phyloP scores from a whole-genome alignment of 2,329 filamentous ascomycete genomes.

The Didymella keratinophila region DNA sequence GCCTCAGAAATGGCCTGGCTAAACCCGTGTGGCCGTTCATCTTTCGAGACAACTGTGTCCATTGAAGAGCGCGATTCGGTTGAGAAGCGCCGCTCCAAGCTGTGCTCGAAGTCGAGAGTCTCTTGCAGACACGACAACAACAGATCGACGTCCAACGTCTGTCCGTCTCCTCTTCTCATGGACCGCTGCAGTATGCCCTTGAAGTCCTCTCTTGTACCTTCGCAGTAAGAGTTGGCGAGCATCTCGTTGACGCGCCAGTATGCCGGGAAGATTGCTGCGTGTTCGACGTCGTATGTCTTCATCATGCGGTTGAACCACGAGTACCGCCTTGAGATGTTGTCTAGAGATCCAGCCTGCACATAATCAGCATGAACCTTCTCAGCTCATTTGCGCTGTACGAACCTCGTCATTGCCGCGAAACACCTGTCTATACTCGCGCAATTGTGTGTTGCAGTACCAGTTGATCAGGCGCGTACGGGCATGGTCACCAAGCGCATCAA shows the following conservation, averaged over 20 bases:
- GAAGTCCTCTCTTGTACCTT: constrained; percentile 94
- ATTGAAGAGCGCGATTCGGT: constrained; percentile 79
- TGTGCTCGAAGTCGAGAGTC: constrained; percentile 96
- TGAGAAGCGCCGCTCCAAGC: constrained; percentile 82
- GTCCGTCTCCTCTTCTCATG: constrained; percentile 78
- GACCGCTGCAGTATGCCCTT: constrained; percentile 89
- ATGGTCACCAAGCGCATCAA: constrained; percentile 91
- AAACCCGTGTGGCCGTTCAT: constrained; percentile 79
- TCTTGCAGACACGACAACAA: constrained; percentile 90
- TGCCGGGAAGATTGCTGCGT: constrained; percentile 83
- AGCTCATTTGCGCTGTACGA: constrained; percentile 9
- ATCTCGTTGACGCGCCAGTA: constrained; percentile 92
- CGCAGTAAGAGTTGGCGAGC: constrained; percentile 90
- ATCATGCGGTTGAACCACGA: constrained; percentile 97
- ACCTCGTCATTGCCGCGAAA: constrained; percentile 93
- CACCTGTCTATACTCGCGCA: constrained; percentile 93
- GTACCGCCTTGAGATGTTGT: constrained; percentile 95
- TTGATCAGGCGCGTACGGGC: constrained; percentile 83
- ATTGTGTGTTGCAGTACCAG: constrained; percentile 98
- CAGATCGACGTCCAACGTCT: constrained; percentile 87
- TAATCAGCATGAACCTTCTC: constrained; percentile 25
- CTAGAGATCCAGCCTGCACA: constrained; percentile 77
- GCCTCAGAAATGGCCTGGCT: constrained; percentile 93
- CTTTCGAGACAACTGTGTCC: constrained; percentile 83
- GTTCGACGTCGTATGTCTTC: constrained; percentile 94